Base-by-base conservation (phyloP, 1,139 yeast genomes). In the Protomyces arabidopsidicola region DNA sequence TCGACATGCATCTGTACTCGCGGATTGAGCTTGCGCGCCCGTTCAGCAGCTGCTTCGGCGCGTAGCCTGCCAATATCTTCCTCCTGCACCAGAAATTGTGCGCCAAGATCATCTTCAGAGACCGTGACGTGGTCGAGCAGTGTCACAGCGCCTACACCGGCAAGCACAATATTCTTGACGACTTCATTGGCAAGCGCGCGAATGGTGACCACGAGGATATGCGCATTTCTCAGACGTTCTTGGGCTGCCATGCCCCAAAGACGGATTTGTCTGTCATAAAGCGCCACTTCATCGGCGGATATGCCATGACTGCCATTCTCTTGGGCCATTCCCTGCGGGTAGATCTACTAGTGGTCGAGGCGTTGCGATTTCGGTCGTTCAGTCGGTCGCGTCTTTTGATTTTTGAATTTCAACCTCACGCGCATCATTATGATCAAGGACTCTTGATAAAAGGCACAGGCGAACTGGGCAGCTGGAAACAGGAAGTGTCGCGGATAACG, bases 191-290 rank as follows among this genome's bases (percentile, higher is more conserved):
- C 93, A 10, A 87, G 78, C 0, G 88, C 88, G 9, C 90, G 86
- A 38, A 88, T 71, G 68, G 86, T 85, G 39, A 90, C 77, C 48
- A 90, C 72, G 62, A 93, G 77, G 8, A 91, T 79, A 63, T 82
- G 82, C 16, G 97, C 87, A 34, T 86, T 82, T 55, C 95, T 80
- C 77, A 93, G 82, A 60, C 90, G 70, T 59, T 84, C 80, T 74
- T 93, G 99, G 16, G 98, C 96, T 35, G 88, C 95, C 76, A 93
- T 80, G 12, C 98, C 98, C 99, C 99, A 93, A 45, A 93, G 80
- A 69, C 99, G 78, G 70, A 93, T 91, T 74, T 93, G 99, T 66
- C 99, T 82, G 75, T 93, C 99, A 73, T 93, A 93, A 35, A 91
- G 79, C 1, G 96, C 96, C 65, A 91, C 85, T 74, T 91, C 98